These are phyloP conservation scores for Ceratonia siliqua DNA, from an alignment of 306 rosid genomes.

Conservation along the genomic window DNA sequence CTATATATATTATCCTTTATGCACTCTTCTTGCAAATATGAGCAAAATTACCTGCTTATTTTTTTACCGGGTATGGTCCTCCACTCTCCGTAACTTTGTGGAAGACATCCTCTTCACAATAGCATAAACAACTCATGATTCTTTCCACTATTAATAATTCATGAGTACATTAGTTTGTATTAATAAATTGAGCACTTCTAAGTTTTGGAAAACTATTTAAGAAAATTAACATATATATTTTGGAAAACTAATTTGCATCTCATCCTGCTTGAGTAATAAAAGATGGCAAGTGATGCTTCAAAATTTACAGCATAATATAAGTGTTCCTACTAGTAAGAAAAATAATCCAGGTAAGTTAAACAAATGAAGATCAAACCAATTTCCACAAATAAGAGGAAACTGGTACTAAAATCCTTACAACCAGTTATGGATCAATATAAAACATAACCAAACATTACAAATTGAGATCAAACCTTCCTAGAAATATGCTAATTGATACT, in stretches of 20 bases:
- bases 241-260: not conserved
- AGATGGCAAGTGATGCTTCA: slow-evolving; percentile 34
- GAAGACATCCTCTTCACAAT: slow-evolving; percentile 71
- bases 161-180: slow-evolving; percentile 27
- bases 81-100: slow-evolving; percentile 64
- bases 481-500: slow-evolving; percentile 1
- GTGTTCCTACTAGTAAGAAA: slow-evolving; percentile 10
- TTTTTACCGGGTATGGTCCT: slow-evolving; percentile 57
- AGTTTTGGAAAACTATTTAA: not conserved
- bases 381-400: slow-evolving; percentile 22
- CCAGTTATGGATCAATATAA: slow-evolving; percentile 35
- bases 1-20: not conserved
- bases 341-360: slow-evolving; percentile 15
- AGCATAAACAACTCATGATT: slow-evolving; percentile 80
- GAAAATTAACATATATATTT: not conserved
- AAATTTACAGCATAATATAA: slow-evolving; percentile 6
- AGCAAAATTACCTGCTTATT: slow-evolving; percentile 62
- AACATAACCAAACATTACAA: slow-evolving; percentile 15
- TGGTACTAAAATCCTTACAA: slow-evolving; percentile 25
- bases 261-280: slow-evolving; percentile 20
- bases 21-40: slow-evolving; percentile 17
- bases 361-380: slow-evolving; percentile 36
- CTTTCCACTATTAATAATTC: slow-evolving; percentile 27
- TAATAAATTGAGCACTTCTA: not conserved
- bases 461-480: not conserved